Evolutionary conservation across 2,329 filamentous ascomycete species (phyloP).

Genomic region (Incumbomyces delicatus): DNA sequence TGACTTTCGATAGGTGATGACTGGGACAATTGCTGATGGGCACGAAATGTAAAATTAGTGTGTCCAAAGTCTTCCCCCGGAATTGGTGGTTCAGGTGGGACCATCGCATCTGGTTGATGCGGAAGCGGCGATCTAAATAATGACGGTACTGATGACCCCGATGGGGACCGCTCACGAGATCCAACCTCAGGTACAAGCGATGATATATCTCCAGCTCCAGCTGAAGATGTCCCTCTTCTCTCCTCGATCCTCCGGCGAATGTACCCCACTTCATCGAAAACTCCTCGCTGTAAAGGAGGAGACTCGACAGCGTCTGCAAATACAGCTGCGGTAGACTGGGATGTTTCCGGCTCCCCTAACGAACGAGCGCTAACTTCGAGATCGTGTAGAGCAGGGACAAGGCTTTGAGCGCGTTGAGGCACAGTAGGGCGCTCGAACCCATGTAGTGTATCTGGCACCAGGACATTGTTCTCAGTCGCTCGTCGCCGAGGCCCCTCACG

Average conservation of each 20-base stretch:
- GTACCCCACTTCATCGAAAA: constrained; percentile 5
- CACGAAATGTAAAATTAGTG: not conserved
- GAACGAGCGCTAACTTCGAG: not conserved
- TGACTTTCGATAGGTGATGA: not conserved
- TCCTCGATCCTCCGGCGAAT: constrained; percentile 6
- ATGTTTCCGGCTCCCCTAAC: not conserved
- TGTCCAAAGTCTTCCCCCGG: not conserved
- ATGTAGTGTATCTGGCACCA: constrained; percentile 13
- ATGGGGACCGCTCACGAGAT: no score
- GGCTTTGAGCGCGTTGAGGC: constrained; percentile 12
- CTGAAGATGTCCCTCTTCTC: not conserved
- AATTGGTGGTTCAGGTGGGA: no score
- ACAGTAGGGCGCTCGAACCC: constrained; percentile 9
- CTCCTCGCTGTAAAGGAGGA: constrained; percentile 5
- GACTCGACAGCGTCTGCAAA: not conserved
- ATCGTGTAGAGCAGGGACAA: constrained; percentile 6
- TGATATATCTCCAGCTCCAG: no score
- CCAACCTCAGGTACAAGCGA: no score
- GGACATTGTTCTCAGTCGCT: constrained; percentile 28
- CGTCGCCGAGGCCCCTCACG: constrained; percentile 5
- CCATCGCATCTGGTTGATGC: no score
- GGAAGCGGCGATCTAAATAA: no score
- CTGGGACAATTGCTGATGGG: not conserved
- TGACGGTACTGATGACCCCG: no score
- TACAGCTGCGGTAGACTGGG: no score